Evolutionary conservation across 148 eudicot genomes (phyloP), one percentile per base, ranked within the genome.

Genomic region (Diospyros lotus): DNA sequence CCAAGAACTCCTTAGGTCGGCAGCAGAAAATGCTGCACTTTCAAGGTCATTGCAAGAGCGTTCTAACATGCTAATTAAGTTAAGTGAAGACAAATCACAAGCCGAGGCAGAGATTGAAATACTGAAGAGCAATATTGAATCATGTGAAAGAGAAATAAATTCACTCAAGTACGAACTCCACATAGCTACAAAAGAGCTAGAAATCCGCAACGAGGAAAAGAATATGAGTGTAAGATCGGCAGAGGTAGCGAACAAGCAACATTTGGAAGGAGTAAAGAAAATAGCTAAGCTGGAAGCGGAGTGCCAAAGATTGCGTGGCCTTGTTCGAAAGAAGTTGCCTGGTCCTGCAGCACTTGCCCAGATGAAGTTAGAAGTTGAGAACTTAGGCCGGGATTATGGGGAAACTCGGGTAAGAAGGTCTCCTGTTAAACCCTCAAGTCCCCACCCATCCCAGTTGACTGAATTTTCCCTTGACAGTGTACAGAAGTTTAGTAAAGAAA

Each of bases 321-420:
- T 96, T 82, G 99, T 96, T 10, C 76, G 91, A 66, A 96, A 96
- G 86, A 96, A 93, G 79, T 84, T 96, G 75, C 99, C 99, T 13
- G 98, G 99, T 64, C 98, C 99, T 46, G 99, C 99, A 66, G 99
- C 99, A 11, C 69, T 93, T 69, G 99, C 99, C 46, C 99, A 96
- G 80, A 96, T 96, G 99, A 96, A 91, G 85, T 82, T 89, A 17
- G 99, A 96, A 86, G 99, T 96, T 50, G 97, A 93, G 62, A 96
- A 81, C 79, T 69, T 93, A 73, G 99, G 99, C 52, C 76, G 93
- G 45, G 96, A 91, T 74, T 87, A 86, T 74, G 98, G 96, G 68
- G 97, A 91, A 28, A 80, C 84, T 69, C 87, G 91, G 40, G 39
- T 75, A 15, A 88, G 88, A 82, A 84, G 91, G 81, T 95, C 98